Evolutionary conservation across 2,329 filamentous ascomycete genomes (phyloP), one percentile per base, ranked within the genome.

Genomic region (Xylaria sp.): DNA sequence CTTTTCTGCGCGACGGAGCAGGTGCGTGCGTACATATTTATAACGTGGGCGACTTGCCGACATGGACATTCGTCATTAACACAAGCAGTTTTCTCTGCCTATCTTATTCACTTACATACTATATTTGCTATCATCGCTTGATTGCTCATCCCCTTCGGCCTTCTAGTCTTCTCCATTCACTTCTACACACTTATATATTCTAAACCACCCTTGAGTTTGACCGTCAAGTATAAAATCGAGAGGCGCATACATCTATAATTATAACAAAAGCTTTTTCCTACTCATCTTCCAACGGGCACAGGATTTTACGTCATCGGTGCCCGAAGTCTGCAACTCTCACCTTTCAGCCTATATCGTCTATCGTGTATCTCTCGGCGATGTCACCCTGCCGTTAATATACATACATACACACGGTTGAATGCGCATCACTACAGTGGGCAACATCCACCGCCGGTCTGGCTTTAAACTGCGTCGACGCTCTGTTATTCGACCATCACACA

Each of bases 291-390:
- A 31, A 23, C n/a, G 2, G 23, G 9, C 33, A 31, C 23, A 28
- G 14, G 31, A 40, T 52, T 35, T 52, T 60, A 47, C 57, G 57
- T 57, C 57, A 63, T 53, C 42, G 12, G 46, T 35, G 38, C 19
- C 38, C 25, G 6, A 47, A 4, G 47, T 17, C 28, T 40, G n/a
- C 12, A 14, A 54, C 25, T n/a, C 28, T 6, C 42, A 28, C 19
- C 45, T 45, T 65, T 65, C 63, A 63, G 60, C 60, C 63, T 65
- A 65, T 63, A 63, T 63, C 42, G 31, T 33, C 42, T 40, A 21
- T 37, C 37, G 58, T 33, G 45, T 56, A 45, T 56, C 23, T 19
- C 21, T 40, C 59, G 50, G 59, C 50, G 50, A 28, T 55, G 25
- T 9, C n/a, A 59, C 62, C 60, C 63, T 57, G 42, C 23, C 35